Evolutionary conservation across 2,329 filamentous ascomycete species (phyloP), one percentile per base, ranked within the genome.

Genomic region (Diaporthe humulicola): DNA sequence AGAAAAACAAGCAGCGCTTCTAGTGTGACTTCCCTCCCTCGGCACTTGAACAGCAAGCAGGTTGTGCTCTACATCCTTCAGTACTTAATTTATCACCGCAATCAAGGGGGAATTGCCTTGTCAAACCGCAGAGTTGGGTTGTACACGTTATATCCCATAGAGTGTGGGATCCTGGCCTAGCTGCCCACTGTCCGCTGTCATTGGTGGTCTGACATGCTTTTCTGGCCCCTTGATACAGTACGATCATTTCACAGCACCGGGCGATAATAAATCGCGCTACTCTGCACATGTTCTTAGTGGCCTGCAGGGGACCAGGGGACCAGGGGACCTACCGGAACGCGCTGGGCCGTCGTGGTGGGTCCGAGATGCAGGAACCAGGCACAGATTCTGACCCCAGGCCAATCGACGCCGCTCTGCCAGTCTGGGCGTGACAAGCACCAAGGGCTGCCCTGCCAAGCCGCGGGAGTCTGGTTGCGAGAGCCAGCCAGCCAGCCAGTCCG

Each of bases 341-440:
- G 42, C 28, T 52, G 19, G 61, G 61, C 30, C 42, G 42, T 25
- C 2, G 12, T 38, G 45, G 64, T 69, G 64, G 70, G 72, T 28
- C 54, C 22, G 66, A 25, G 33, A 64, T 74, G 72, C 72, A 74
- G 72, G 72, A 74, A 74, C 72, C 42, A 71, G 73, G 73, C 73
- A 74, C 73, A 64, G 57, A 33, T 40, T 67, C 15, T 17, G 17
- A 15, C 38, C 56, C 54, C 45, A 28, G 60, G 25, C 72, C 72
- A 74, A 70, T 74, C 61, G 42, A 54, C 71, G 36, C 50, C 22
- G 40, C 22, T 14, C 61, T 67, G 36, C 50, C 22, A 28, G 14
- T 14, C 61, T 67, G 54, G 50, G 52, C 40, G 4, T n/a, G 28
- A 36, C 54, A 71, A 58, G 69, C 69, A 50, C 54, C 69, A 45